Percentiles rank a stretch among this genome's conserved stretches.
phyloP scores from a whole-genome alignment of 441 rosid species.

The Brassica hybrid region DNA sequence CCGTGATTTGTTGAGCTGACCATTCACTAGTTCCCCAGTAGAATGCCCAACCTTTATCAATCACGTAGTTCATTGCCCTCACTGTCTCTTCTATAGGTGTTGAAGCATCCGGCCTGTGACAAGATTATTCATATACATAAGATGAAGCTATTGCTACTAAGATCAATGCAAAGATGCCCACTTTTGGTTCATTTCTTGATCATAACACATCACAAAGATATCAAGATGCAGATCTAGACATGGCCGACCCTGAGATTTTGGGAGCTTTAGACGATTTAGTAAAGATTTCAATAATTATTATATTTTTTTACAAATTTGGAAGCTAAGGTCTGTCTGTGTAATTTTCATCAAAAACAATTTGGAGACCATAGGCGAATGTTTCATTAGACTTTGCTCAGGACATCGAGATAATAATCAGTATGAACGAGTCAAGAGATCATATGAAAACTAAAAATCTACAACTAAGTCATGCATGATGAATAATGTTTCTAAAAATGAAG shows the following conservation, averaged over 20 bases:
- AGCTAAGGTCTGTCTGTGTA: too few relatives aligned
- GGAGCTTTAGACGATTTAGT: too few relatives aligned
- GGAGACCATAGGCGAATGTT: too few relatives aligned
- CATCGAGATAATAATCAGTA: background rate
- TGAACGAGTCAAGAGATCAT: background rate
- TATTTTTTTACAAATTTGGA: too few relatives aligned
- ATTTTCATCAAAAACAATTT: too few relatives aligned
- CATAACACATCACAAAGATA: constrained; percentile 16
- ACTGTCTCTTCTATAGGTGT: constrained; percentile 97
- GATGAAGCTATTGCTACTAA: background rate
- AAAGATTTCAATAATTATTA: too few relatives aligned
- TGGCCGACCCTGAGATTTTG: too few relatives aligned
- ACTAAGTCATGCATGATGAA: too few relatives aligned
- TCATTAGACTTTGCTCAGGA: too few relatives aligned
- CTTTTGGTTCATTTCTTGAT: background rate
- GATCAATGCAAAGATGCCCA: background rate
- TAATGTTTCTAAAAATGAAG: background rate
- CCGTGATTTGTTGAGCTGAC: constrained; percentile 96
- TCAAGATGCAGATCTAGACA: background rate
- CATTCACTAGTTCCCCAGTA: constrained; percentile 99
- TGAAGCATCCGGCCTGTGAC: constrained; percentile 73
- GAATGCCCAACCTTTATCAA: too few relatives aligned
- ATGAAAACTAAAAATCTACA: constrained; percentile 3
- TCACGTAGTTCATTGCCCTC: constrained; percentile 90
- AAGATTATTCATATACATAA: constrained; percentile 12